These are phyloP conservation scores for Colletotrichum abscissum DNA, from an alignment of 2,329 filamentous ascomycete genomes.

Conservation along the genomic window DNA sequence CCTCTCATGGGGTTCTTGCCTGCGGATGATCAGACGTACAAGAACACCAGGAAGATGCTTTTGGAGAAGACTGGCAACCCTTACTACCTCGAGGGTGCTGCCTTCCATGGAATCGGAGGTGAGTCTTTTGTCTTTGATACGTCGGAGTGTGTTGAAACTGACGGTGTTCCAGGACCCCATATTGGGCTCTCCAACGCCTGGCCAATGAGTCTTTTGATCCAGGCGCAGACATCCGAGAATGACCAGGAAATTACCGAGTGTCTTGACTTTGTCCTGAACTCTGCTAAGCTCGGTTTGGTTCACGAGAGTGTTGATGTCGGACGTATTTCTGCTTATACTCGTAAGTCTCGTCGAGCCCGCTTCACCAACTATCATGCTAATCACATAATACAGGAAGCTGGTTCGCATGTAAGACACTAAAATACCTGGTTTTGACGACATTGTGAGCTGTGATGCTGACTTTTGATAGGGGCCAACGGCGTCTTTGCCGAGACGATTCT, in stretches of 20 bases:
- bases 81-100: constrained; percentile 82
- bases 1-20: constrained; percentile 82
- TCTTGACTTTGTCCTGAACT: constrained; percentile 79
- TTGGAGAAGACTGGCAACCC: constrained; percentile 83
- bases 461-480: constrained; percentile 80
- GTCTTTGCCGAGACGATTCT: constrained; percentile 94
- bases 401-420: constrained; percentile 77
- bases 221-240: constrained; percentile 87
- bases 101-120: constrained; percentile 92
- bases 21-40: constrained; percentile 76
- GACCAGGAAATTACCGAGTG: constrained; percentile 84
- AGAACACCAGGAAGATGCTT: constrained; percentile 86
- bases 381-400: constrained; percentile 71
- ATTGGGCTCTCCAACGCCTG: constrained; percentile 92
- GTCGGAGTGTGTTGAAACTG: too few species aligned
- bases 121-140: too few species aligned
- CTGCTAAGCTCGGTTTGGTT: constrained; percentile 81
- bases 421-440: too few species aligned
- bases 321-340: constrained; percentile 73
- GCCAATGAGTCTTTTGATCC: constrained; percentile 95
- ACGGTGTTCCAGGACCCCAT: constrained; percentile 59
- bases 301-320: constrained; percentile 95
- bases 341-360: constrained; percentile 54
- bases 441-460: background rate
- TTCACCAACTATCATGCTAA: background rate